phyloP scores from a whole-genome alignment of 1,139 yeast genomes.

The Sugiyamaella pinicola region DNA sequence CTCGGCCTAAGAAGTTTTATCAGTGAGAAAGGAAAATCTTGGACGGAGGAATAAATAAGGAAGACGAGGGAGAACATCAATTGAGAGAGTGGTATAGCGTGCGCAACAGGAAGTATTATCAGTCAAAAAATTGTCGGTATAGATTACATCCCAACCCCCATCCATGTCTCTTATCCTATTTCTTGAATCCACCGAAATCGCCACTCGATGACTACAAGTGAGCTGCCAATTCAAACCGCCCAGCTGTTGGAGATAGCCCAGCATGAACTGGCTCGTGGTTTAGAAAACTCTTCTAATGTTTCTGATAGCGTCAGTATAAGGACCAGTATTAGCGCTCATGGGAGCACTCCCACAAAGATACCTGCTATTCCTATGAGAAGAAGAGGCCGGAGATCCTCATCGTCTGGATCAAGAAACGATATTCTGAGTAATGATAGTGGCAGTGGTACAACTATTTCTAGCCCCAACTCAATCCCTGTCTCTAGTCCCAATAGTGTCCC shows the following conservation, averaged over 20 bases:
- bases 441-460: no score
- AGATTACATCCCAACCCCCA: not conserved
- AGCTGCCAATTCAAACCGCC: constrained; percentile 24
- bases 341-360: constrained; percentile 2
- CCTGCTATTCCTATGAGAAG: constrained; percentile 10
- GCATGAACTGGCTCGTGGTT: constrained; percentile 27
- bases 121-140: no score
- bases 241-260: constrained; percentile 28
- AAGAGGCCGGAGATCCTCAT: constrained; percentile 5
- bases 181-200: not conserved
- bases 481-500: not conserved
- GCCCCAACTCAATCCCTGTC: not conserved
- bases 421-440: constrained; percentile 7
- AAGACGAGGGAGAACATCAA: no score
- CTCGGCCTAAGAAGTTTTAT: no score
- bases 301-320: not conserved
- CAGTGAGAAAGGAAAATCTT: no score
- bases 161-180: not conserved
- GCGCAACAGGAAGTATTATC: no score
- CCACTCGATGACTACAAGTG: constrained; percentile 13
- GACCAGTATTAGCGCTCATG: not conserved
- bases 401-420: constrained; percentile 5
- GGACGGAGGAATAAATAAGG: no score
- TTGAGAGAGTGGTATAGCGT: no score
- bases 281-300: constrained; percentile 2